Conservation (phyloP, 495 filamentous ascomycete genomes). For the Penicillium paradoxum region DNA sequence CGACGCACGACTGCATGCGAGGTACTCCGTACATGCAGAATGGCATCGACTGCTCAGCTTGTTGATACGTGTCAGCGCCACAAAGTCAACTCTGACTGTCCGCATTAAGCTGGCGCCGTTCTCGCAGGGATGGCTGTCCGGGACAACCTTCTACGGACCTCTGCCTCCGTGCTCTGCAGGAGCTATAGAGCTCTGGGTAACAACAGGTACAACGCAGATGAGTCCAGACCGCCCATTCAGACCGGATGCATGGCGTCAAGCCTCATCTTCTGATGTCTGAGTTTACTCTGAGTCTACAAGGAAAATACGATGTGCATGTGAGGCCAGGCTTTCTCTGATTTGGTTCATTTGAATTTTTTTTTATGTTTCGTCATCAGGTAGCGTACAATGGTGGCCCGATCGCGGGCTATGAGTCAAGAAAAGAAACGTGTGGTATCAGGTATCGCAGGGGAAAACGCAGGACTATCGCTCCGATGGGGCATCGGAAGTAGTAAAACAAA, state of each 20-base stretch:
- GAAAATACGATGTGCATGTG: conserved; percentile 17
- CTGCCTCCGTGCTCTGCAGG: conserved; percentile 5
- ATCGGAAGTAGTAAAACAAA: conserved; percentile 10
- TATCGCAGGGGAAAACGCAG: conserved; percentile 28
- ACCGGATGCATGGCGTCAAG: conserved; percentile 16
- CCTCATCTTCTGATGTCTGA: conserved; percentile 2
- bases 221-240: conserved; percentile 25
- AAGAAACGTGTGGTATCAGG: conserved; percentile 33
- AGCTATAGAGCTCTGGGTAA: background rate
- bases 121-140: conserved; percentile 12
- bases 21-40: background rate
- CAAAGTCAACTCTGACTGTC: conserved; percentile 10
- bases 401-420: conserved; percentile 5
- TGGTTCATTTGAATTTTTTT: conserved; percentile 12
- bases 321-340: conserved; percentile 1
- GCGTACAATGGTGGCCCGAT: conserved; percentile 21
- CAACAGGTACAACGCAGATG: background rate
- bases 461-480: conserved; percentile 12
- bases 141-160: conserved; percentile 13
- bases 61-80: conserved; percentile 32
- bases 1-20: background rate
- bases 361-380: conserved; percentile 16
- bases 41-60: background rate
- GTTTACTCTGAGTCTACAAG: background rate
- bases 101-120: conserved; percentile 12